Evolutionary conservation across 2,329 filamentous ascomycete species (phyloP), one percentile per base, ranked within the genome.

Genomic region (Monosporascus cannonballus): DNA sequence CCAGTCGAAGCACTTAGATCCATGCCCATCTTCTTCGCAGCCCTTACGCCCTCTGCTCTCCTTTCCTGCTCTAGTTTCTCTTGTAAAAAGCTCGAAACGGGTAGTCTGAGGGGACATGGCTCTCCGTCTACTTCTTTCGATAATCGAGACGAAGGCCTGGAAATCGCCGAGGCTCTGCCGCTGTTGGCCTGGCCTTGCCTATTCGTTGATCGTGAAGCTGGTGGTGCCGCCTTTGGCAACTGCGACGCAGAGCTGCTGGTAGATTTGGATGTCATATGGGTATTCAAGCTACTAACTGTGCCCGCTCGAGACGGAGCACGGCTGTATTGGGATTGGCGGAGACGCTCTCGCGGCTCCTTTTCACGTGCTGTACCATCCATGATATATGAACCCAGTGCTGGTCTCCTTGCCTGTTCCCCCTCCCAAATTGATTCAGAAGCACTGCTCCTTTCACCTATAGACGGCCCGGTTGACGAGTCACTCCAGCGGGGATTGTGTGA

Each of bases 51-150:
- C 57, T 82, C 79, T 0, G 72, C 71, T 50, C 67, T 74, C 36
- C 79, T 73, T 58, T 80, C 76, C 27, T 69, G 75, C 47, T 76
- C 73, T n/a, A 84, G 66, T 55, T 73, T 77, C 61, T 83, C 79
- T 47, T 81, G 80, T 2, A 84, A 68, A 49, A 81, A 77, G 17
- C 69, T 74, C 0, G 80, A 83, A 15, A 76, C 66, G 1, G 71
- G 69, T 1, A 64, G 62, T 3, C 67, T 57, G 25, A 66, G 64
- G 44, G 70, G 73, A 17, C 71, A 70, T 3, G 70, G 66, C 20
- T 80, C 76, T 30, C 68, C 67, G 39, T 69, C 71, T 18, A 70
- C 64, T 53, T 76, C 71, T 56, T 72, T 68, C 11, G 73, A 73
- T n/a, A 76, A 56, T 51, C 69, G 69, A 1, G 74, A 71, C 4